Evolutionary conservation across 225 moss, liverwort and hornwort genomes (phyloP).

Genomic region (Bryum argenteum): DNA sequence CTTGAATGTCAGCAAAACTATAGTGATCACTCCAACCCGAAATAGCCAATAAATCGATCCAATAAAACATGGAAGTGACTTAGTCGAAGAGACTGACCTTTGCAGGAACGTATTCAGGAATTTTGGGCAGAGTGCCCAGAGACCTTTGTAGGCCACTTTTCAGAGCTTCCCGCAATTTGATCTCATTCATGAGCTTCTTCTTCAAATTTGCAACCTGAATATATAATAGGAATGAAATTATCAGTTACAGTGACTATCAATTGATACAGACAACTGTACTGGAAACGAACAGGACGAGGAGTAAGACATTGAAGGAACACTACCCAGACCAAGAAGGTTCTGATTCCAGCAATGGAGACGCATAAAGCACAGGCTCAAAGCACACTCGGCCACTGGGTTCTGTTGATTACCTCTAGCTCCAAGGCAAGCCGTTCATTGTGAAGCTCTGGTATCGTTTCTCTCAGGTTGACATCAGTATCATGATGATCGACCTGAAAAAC

Average conservation of each 20-base stretch:
- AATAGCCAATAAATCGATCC: slow-evolving; percentile 1
- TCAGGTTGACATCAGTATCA: slow-evolving; percentile 29
- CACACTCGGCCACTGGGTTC: slow-evolving; percentile 5
- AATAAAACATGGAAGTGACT: slow-evolving; percentile 6
- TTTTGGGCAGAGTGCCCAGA: slow-evolving; percentile 49
- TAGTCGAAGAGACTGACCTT: slow-evolving; percentile 36
- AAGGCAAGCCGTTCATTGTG: slow-evolving; percentile 53
- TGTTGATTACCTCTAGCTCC: slow-evolving; percentile 52
- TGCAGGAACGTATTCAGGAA: slow-evolving; percentile 56
- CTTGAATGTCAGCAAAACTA: slow-evolving; percentile 7
- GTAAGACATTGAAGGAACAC: neutral
- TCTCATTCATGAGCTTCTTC: slow-evolving; percentile 48
- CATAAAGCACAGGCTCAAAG: slow-evolving; percentile 12
- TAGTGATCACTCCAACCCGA: neutral
- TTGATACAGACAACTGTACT: neutral
- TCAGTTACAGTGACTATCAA: slow-evolving; percentile 11
- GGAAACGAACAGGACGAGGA: slow-evolving; percentile 20
- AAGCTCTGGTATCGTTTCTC: slow-evolving; percentile 37
- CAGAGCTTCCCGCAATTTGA: slow-evolving; percentile 58
- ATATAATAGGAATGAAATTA: neutral
- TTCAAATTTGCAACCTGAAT: slow-evolving; percentile 58
- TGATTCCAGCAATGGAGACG: neutral
- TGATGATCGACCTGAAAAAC: slow-evolving; percentile 34
- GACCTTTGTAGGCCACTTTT: slow-evolving; percentile 55
- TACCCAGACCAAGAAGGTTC: slow-evolving; percentile 10